Evolutionary conservation across 1,284 basidiomycete genomes (phyloP).

Genomic region (Irpex sp.): DNA sequence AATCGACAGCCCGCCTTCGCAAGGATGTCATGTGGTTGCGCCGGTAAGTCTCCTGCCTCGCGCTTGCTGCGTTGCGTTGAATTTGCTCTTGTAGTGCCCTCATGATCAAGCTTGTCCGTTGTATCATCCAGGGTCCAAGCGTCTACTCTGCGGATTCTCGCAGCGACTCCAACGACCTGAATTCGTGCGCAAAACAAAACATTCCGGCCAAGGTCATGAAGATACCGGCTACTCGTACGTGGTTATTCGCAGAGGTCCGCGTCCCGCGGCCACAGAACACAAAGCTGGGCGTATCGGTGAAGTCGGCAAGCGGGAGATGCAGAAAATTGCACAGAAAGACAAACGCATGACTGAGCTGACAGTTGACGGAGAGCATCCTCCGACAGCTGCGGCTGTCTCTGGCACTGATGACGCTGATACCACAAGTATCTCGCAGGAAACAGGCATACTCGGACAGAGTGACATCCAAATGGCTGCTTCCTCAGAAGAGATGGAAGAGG

Average conservation of each 20-base stretch:
- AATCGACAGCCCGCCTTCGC: slow-evolving; percentile 31
- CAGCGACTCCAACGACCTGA: slow-evolving; percentile 85
- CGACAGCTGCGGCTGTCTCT: neutral
- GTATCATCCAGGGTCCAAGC: slow-evolving; percentile 44
- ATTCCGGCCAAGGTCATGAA: slow-evolving; percentile 80
- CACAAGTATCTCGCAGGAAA: neutral
- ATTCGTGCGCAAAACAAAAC: slow-evolving; percentile 86
- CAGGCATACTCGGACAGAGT: slow-evolving; percentile 10
- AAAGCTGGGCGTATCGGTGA: slow-evolving; percentile 66
- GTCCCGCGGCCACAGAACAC: slow-evolving; percentile 45
- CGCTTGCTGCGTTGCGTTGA: slow-evolving; percentile 17
- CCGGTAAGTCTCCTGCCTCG: slow-evolving; percentile 51
- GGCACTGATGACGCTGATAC: neutral
- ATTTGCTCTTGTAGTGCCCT: slow-evolving; percentile 63
- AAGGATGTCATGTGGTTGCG: slow-evolving; percentile 78
- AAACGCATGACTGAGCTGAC: slow-evolving; percentile 37
- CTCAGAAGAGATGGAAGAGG: slow-evolving; percentile 38
- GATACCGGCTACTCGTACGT: slow-evolving; percentile 90
- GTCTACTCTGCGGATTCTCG: slow-evolving; percentile 77
- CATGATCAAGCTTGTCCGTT: slow-evolving; percentile 89
- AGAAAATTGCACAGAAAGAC: slow-evolving; percentile 33
- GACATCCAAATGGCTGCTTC: neutral
- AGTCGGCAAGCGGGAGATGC: slow-evolving; percentile 41
- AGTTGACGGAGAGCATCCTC: slow-evolving; percentile 37
- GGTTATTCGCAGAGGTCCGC: slow-evolving; percentile 76